A percentile compares a stretch with the other conserved stretches of the same genome.
These are phyloP conservation scores for Kurtzmaniella quercitrusa DNA, from an alignment of 1,139 yeast genomes.

Conservation along the genomic window DNA sequence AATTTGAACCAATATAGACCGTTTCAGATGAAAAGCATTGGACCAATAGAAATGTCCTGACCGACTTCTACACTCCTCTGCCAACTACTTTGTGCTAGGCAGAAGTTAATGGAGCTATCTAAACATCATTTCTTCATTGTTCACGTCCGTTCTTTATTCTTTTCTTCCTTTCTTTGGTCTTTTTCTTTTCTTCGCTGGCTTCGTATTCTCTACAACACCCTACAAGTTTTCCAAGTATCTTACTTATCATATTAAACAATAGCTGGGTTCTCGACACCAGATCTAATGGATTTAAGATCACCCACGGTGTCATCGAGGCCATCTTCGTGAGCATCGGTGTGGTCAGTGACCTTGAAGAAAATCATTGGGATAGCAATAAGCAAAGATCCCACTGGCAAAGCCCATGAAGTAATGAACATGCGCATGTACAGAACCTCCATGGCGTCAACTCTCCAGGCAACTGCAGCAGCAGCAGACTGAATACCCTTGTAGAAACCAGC, in stretches of 20 bases:
- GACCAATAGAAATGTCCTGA: too few relatives aligned
- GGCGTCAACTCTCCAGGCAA: slow-evolving; percentile 11
- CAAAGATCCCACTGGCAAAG: slow-evolving; percentile 6
- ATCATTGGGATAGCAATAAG: slow-evolving; percentile 36
- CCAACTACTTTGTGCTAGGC: too few relatives aligned
- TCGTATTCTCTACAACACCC: neutral
- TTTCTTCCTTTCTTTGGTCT: too few relatives aligned
- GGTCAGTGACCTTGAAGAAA: slow-evolving; percentile 41
- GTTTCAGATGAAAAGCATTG: too few relatives aligned
- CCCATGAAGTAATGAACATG: slow-evolving; percentile 8
- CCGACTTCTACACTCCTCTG: too few relatives aligned
- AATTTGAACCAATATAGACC: too few relatives aligned
- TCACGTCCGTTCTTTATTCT: too few relatives aligned
- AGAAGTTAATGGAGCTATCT: too few relatives aligned
- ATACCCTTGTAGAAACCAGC: slow-evolving; percentile 12
- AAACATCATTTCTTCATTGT: too few relatives aligned
- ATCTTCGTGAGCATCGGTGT: slow-evolving; percentile 38
- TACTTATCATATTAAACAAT: slow-evolving; percentile 1
- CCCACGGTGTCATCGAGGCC: slow-evolving; percentile 12
- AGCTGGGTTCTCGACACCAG: slow-evolving; percentile 7
- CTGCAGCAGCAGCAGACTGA: slow-evolving; percentile 10
- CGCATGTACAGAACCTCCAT: slow-evolving; percentile 6
- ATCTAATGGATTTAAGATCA: slow-evolving; percentile 6
- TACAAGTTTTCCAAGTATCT: neutral
- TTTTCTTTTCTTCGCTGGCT: too few relatives aligned